A percentile compares a stretch with the other conserved stretches of the same genome.
Evolutionary conservation across 1,139 yeast species (phyloP).

Genomic region (Blastobotrys raffinosifermentans): DNA sequence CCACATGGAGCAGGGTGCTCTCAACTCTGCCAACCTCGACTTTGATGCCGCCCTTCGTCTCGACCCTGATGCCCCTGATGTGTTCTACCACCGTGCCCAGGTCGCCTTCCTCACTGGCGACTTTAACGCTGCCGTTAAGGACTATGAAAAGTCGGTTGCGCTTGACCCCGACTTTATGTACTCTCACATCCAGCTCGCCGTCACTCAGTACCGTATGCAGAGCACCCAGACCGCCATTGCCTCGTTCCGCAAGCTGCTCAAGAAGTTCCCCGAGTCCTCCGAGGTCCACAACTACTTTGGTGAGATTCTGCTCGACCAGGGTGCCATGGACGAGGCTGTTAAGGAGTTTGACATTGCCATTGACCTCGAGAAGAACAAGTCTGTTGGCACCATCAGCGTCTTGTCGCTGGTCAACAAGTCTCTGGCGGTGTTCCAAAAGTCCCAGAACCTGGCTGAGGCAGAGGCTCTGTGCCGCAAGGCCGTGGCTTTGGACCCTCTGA

Average conservation of each 20-base stretch:
- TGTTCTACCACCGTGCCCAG: conserved; percentile 94
- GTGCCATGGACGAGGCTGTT: conserved; percentile 64
- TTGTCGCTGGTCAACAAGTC: conserved; percentile 91
- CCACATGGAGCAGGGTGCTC: conserved; percentile 65
- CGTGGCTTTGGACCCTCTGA: conserved; percentile 72
- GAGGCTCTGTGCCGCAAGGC: conserved; percentile 69
- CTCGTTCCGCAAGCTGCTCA: conserved; percentile 66
- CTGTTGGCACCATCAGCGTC: conserved; percentile 65
- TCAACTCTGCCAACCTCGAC: conserved; percentile 58
- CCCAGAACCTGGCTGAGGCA: conserved; percentile 47
- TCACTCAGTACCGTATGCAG: conserved; percentile 82
- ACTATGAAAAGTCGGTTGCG: conserved; percentile 72
- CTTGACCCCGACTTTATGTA: conserved; percentile 72
- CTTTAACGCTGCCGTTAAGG: conserved; percentile 62
- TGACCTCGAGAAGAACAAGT: conserved; percentile 59
- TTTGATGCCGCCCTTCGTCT: conserved; percentile 67
- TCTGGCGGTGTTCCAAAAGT: conserved; percentile 39
- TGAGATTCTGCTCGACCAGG: conserved; percentile 82
- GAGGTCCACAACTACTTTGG: conserved; percentile 95
- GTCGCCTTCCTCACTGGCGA: conserved; percentile 76
- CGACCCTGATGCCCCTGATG: conserved; percentile 71
- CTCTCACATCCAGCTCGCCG: conserved; percentile 89
- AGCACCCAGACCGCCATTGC: conserved; percentile 54
- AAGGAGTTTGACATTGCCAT: conserved; percentile 85
- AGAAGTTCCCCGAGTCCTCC: conserved; percentile 77